A percentile compares a stretch with the other conserved stretches of the same genome.
These are phyloP conservation scores for Trametes elegans DNA, from an alignment of 768 basidiomycete species.

Conservation along the genomic window DNA sequence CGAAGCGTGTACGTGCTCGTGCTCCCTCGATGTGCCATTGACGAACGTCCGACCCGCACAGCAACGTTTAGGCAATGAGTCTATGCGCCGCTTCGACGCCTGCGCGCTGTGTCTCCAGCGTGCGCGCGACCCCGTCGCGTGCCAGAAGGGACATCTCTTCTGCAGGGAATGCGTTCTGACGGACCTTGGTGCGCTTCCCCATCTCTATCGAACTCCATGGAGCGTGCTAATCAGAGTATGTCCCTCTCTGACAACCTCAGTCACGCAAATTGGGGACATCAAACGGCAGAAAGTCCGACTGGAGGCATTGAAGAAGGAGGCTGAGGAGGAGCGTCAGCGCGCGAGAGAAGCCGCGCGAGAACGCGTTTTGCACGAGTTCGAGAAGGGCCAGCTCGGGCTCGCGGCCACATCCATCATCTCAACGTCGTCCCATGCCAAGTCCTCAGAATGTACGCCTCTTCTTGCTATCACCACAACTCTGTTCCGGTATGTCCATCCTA, in stretches of 20 bases:
- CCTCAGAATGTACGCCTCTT: slow-evolving; percentile 36
- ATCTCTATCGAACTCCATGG: neutral
- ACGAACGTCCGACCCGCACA: slow-evolving; percentile 25
- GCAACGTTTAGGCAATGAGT: slow-evolving; percentile 88
- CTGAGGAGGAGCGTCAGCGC: slow-evolving; percentile 72
- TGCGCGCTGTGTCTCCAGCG: slow-evolving; percentile 86
- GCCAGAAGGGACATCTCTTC: slow-evolving; percentile 85
- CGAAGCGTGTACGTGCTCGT: slow-evolving; percentile 55
- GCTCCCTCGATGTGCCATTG: neutral
- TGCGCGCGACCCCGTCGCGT: slow-evolving; percentile 82
- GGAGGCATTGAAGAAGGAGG: slow-evolving; percentile 70
- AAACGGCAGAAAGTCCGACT: slow-evolving; percentile 85
- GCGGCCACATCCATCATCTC: slow-evolving; percentile 42
- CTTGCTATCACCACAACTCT: neutral
- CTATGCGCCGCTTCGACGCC: slow-evolving; percentile 88
- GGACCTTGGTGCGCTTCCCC: slow-evolving; percentile 66
- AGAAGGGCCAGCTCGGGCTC: slow-evolving; percentile 77
- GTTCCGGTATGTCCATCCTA: neutral
- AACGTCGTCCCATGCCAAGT: slow-evolving; percentile 40
- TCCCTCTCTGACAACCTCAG: too few relatives aligned
- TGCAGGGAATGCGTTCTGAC: slow-evolving; percentile 94
- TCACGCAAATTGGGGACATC: slow-evolving; percentile 89
- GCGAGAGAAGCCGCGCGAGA: slow-evolving; percentile 78
- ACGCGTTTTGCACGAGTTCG: slow-evolving; percentile 87
- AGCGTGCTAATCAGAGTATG: too few relatives aligned